Conservation (phyloP, 148 eudicot species). For the Euryodendron excelsum region DNA sequence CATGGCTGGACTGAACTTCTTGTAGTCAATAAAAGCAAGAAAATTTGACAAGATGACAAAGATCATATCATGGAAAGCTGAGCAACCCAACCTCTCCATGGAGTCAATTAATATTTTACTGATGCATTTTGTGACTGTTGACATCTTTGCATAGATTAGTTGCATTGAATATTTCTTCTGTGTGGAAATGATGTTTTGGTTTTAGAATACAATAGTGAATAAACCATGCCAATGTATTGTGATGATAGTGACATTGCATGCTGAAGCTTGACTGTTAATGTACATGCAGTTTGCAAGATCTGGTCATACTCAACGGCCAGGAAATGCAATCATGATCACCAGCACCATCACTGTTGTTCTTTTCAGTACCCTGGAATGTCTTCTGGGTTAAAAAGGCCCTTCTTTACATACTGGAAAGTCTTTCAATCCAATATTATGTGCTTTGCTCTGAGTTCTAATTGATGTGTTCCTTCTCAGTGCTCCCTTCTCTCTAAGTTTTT, state of each 20-base stretch:
- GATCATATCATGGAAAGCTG: too few relatives aligned
- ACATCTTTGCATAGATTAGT: not conserved
- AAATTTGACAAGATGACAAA: too few relatives aligned
- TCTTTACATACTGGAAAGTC: not conserved
- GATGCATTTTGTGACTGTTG: not conserved
- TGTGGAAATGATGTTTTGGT: not conserved
- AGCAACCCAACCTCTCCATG: too few relatives aligned
- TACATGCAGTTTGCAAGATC: conserved; percentile 60
- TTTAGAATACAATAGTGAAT: not conserved
- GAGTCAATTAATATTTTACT: not conserved
- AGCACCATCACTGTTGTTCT: conserved; percentile 76
- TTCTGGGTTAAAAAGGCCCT: not conserved
- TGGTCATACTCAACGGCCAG: conserved; percentile 66
- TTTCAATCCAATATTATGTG: not conserved
- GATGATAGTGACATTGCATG: not conserved
- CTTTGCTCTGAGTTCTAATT: not conserved
- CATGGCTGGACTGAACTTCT: too few relatives aligned
- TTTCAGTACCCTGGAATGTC: conserved; percentile 74
- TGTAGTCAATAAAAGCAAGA: too few relatives aligned
- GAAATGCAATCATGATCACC: conserved; percentile 77
- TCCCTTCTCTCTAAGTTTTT: not conserved
- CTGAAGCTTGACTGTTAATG: not conserved
- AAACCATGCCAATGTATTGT: not conserved
- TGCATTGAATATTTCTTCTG: conserved; percentile 7
- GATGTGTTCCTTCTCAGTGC: too few relatives aligned